Percentiles rank a stretch among this genome's conserved stretches.
phyloP scores from a whole-genome alignment of 371 early-diverging fungal species.

The Mucor circinelloides region DNA sequence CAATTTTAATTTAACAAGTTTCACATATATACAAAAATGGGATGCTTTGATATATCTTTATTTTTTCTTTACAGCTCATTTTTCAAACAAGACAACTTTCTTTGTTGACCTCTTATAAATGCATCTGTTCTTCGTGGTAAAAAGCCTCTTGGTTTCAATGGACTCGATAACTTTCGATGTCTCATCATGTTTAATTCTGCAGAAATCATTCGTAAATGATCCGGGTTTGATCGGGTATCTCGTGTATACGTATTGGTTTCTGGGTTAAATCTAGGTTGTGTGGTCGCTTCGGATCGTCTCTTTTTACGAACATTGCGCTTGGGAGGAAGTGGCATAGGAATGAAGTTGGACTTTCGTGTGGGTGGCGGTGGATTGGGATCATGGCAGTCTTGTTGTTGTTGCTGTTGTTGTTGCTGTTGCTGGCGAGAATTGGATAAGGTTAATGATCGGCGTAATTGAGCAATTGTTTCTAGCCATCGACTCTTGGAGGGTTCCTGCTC shows the following conservation, averaged over 20 bases:
- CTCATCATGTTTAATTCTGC: slow-evolving; percentile 65
- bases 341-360: slow-evolving; percentile 20
- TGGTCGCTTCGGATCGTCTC: slow-evolving; percentile 54
- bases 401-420: neutral
- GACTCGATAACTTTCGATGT: slow-evolving; percentile 54
- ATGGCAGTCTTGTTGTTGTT: neutral
- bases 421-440: neutral
- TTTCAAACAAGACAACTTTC: slow-evolving; percentile 32
- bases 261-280: slow-evolving; percentile 54
- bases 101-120: slow-evolving; percentile 38
- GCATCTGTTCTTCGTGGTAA: slow-evolving; percentile 59
- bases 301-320: slow-evolving; percentile 31
- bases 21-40: neutral
- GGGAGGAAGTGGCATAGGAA: slow-evolving; percentile 53
- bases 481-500: slow-evolving; percentile 4
- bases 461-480: slow-evolving; percentile 21
- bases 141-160: slow-evolving; percentile 62
- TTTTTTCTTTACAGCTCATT: slow-evolving; percentile 5
- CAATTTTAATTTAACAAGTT: neutral
- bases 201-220: slow-evolving; percentile 64
- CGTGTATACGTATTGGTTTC: slow-evolving; percentile 55
- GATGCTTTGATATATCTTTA: neutral
- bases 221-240: slow-evolving; percentile 64
- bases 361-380: neutral
- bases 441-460: slow-evolving; percentile 12